These are phyloP conservation scores for Bidens hawaiensis DNA, from an alignment of 140 eudicot genomes.

Conservation along the genomic window DNA sequence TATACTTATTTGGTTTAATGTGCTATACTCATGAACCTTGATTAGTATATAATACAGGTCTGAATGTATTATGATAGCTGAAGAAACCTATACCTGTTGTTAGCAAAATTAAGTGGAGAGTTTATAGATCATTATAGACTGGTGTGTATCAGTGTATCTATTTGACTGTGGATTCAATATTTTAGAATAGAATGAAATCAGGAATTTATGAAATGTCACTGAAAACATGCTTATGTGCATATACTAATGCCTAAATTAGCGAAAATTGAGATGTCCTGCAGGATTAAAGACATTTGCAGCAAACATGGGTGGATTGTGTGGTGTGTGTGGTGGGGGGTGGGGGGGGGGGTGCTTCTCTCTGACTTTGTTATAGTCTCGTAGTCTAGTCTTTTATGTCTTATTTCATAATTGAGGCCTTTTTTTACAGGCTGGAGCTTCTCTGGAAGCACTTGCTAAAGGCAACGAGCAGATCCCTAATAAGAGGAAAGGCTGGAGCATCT, in stretches of 20 bases:
- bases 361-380: no score
- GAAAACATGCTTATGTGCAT: constrained; percentile 7
- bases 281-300: constrained; percentile 3
- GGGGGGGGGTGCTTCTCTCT: no score
- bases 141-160: not conserved
- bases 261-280: constrained; percentile 1
- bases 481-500: constrained; percentile 64
- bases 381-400: constrained; percentile 5
- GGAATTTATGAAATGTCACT: not conserved
- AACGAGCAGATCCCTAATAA: constrained; percentile 37
- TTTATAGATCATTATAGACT: not conserved
- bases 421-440: constrained; percentile 70
- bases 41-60: not conserved
- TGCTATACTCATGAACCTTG: not conserved
- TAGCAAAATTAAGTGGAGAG: not conserved
- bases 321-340: not conserved
- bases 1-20: no score
- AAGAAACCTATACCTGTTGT: no score
- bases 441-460: constrained; percentile 90
- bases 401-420: not conserved
- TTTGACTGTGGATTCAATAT: not conserved
- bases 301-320: no score
- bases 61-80: not conserved
- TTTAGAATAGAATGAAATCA: not conserved
- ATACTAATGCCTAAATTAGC: not conserved